phyloP scores from a whole-genome alignment of 306 rosid species.

The Clitoria ternatea region DNA sequence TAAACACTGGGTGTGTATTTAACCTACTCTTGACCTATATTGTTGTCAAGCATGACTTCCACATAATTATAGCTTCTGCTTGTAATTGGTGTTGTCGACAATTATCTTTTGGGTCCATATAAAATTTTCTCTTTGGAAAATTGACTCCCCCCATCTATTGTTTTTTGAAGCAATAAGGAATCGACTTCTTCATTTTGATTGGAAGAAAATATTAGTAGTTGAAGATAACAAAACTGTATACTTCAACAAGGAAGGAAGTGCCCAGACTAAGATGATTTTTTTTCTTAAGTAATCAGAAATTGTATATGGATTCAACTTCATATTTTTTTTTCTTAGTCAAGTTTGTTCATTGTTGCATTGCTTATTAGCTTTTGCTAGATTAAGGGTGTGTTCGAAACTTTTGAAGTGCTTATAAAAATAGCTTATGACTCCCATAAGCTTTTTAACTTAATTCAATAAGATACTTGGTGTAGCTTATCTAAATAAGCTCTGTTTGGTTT shows the following conservation, averaged over 20 bases:
- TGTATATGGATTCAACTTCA: neutral
- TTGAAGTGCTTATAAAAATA: too few relatives aligned
- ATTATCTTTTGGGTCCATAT: constrained; percentile 22
- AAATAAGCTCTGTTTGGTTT: too few relatives aligned
- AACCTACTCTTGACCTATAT: neutral
- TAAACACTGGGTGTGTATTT: constrained; percentile 75
- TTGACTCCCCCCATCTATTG: constrained; percentile 7
- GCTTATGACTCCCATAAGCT: too few relatives aligned
- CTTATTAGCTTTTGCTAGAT: constrained; percentile 3
- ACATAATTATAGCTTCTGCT: neutral
- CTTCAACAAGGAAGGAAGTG: constrained; percentile 17
- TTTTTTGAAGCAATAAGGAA: neutral
- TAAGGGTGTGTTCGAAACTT: too few relatives aligned
- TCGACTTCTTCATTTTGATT: neutral
- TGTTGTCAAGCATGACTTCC: neutral
- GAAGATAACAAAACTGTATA: neutral
- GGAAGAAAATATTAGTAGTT: neutral
- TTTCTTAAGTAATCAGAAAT: constrained; percentile 1
- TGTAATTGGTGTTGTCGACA: constrained; percentile 13
- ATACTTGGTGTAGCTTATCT: too few relatives aligned
- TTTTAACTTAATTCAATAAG: too few relatives aligned
- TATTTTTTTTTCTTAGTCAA: neutral
- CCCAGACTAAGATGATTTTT: neutral
- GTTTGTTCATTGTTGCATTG: neutral
- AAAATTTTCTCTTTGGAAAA: constrained; percentile 11